phyloP scores from a whole-genome alignment of 768 basidiomycete genomes.

The Dacryopinax spathularia region DNA sequence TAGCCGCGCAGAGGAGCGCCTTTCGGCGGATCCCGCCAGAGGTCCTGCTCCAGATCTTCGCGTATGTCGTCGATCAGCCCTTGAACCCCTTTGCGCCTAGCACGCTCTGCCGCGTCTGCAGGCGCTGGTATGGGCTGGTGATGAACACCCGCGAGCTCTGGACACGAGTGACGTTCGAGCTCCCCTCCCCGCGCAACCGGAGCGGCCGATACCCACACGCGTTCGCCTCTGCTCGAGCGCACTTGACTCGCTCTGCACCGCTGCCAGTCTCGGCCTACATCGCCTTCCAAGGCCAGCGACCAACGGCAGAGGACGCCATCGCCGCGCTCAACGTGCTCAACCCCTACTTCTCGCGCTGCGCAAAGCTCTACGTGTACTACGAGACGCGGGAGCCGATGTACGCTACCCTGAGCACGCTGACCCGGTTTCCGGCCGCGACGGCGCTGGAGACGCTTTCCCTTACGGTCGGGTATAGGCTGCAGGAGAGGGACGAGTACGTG shows the following conservation, averaged over 20 bases:
- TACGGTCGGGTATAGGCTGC: background rate
- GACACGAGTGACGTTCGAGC: background rate
- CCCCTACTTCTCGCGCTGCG: background rate
- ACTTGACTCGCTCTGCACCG: background rate
- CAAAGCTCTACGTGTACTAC: background rate
- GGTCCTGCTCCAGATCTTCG: background rate
- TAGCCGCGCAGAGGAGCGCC: background rate
- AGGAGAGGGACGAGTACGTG: background rate
- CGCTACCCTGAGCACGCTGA: background rate
- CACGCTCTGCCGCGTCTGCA: background rate
- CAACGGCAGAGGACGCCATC: background rate
- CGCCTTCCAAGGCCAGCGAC: background rate
- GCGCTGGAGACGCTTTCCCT: background rate
- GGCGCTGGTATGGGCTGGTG: background rate
- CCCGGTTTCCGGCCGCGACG: background rate
- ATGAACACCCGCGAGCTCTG: background rate
- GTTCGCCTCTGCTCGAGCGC: background rate
- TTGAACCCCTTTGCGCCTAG: background rate
- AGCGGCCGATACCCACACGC: background rate
- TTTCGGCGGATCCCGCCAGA: background rate
- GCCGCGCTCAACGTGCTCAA: background rate
- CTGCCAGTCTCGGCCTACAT: background rate
- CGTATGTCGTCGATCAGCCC: background rate
- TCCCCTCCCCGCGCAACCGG: background rate
- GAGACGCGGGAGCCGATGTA: background rate